Evolutionary conservation across 768 basidiomycete genomes (phyloP), one percentile per base, ranked within the genome.

Genomic region (Tylopilus sp.): DNA sequence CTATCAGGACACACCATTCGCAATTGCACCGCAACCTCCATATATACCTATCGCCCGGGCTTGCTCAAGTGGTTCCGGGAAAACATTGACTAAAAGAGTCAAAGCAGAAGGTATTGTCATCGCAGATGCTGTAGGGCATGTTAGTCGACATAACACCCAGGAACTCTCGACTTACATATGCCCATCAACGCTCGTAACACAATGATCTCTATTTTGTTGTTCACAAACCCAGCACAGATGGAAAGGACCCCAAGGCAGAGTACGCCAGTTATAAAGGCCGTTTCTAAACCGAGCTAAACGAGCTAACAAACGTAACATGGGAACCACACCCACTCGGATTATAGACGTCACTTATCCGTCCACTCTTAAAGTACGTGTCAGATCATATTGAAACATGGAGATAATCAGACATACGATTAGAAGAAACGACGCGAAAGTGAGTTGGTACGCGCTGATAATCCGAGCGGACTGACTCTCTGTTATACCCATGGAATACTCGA

Each of bases 121-220:
- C 2, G 79, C 70, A 18, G 76, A 79, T 13, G 70, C 76, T 71
- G 67, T 13, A n/a, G 43, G 0, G 21, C 15, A 9, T 22, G 20
- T 66, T 3, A 58, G 40, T 18, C 39, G 10, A 48, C 22, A 12
- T 22, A 4, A 46, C 6, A n/a, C 10, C 18, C 0, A 17, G 6
- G 31, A 6, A 2, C 1, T 6, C 25, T 17, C 28, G 28, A 15
- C 64, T 48, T 40, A 74, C 78, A 71, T 30, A 75, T 69, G n/a
- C 82, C 81, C 56, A 69, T 75, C 7, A 83, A 44, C 2, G 77
- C 80, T 57, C 82, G 71, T 1, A 84, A 60, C 39, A 80, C 68
- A 35, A 82, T 69, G 40, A 84, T 66, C 0, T 66, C 69, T 45
- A 80, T 73, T 56, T 79, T 75, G 59, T 72, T 66, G 21, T 67